Base-by-base conservation (phyloP, 257 asterid genomes). In the Penstemon newberryi region DNA sequence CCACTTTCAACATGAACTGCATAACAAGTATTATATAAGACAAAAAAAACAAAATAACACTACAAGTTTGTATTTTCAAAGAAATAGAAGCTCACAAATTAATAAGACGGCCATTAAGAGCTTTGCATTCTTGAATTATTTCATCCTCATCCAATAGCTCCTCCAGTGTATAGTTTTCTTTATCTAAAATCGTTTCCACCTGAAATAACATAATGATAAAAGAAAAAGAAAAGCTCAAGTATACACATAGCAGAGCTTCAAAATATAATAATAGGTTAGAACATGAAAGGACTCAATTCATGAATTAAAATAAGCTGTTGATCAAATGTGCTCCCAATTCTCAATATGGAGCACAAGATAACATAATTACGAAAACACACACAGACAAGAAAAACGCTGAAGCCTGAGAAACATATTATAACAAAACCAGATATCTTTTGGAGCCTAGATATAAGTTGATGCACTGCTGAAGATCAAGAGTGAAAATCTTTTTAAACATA, bases 91-190 rank as follows among this genome's bases (percentile, higher is more conserved):
- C 95, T 82, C 82, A 92, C 98, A 83, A 90, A 81, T 85, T 88
- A 38, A 88, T 83, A 67, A 92, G 95, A 19, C 93, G 95, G 51
- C 95, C 89, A 80, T 92, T 92, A 67, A 90, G 89, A 69, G 96
- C 89, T 82, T 85, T 92, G 86, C 93, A 88, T 78, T 92, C 98
- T 86, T 90, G 97, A 79, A 90, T 88, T 83, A 90, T 88, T 70
- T 92, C 97, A 67, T 92, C 97, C 84, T 90, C 98, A 10, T 90
- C 97, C 84, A 92, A 72, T 75, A 90, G 89, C 80, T 92, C 97
- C 75, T 88, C 96, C 76, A 90, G 61, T 5, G 92, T 84, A 60
- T 82, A 86, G 52, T 73, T 81, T 55, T 92, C 95, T 78, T 85
- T 92, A 69, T 92, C 97, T 70, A 92, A 78, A 73, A 92, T 82